Base-by-base conservation (phyloP, 1,139 yeast species). In the Blastobotrys arbuscula region DNA sequence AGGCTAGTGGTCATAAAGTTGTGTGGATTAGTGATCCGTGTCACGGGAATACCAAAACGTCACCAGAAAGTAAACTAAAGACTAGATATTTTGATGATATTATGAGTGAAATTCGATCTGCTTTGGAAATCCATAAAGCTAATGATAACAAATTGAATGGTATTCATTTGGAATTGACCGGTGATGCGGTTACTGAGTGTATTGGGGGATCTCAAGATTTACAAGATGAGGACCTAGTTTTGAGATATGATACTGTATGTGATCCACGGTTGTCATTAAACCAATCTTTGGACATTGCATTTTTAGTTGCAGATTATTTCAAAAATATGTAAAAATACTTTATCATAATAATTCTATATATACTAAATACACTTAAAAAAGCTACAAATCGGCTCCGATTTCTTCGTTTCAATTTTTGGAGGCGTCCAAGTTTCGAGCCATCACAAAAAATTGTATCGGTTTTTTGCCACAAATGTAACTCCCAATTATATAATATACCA, bases 111-210 rank as follows among this genome's bases (percentile, higher is more conserved):
- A 62, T 72, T 42, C 55, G 63, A 19, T 60, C 58, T 38, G 71
- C 74, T 2, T 58, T 72, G 24, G 56, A 59, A 41, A 61, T 72
- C 30, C 75, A 72, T 57, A 57, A 55, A 46, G 66, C 59, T 18
- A 58, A 63, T 47, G 63, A 57, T 42, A 63, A 66, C 42, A 50
- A 52, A 45, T 63, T 71, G 45, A 68, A 71, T 45, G 75, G 76
- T 18, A 66, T 72, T 9, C 75, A 71, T 52, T 57, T 71, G 39
- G 75, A 71, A 52, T 61, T 71, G 45, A 71, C 75, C 5, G 75
- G 75, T 9, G 75, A 71, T 49, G 64, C 69, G 3, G 75, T 71
- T 33, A 71, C 75, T 3, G 75, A 71, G 55, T 71, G 75, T 50
- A 66, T 72, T 50, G 75, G 75, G 44, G 75, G 75, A 4, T 68